These are phyloP conservation scores for Agaricales sp. DNA, from an alignment of 1,284 basidiomycete genomes.

Conservation along the genomic window DNA sequence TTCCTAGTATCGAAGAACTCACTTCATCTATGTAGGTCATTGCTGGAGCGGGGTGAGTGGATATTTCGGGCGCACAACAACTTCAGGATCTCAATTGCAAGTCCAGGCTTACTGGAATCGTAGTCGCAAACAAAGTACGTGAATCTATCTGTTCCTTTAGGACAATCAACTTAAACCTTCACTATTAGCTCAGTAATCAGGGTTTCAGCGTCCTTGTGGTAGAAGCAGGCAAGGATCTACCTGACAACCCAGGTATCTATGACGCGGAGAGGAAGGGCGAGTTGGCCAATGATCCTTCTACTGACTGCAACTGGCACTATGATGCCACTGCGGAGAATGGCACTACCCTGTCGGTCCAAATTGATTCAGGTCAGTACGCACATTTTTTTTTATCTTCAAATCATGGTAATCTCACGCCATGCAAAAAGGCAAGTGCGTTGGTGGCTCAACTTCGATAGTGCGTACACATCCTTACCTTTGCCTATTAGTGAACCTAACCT, in stretches of 20 bases:
- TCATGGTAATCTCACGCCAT: background rate
- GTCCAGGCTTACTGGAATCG: conserved; percentile 2
- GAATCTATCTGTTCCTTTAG: background rate
- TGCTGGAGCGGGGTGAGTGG: conserved; percentile 6
- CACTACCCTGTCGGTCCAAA: background rate
- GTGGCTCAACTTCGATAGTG: conserved; percentile 24
- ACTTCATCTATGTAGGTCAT: conserved; percentile 7
- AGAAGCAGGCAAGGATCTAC: conserved; percentile 4
- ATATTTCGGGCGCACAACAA: background rate
- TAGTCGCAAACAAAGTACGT: conserved; percentile 2
- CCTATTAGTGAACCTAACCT: conserved; percentile 12
- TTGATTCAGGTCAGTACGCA: conserved; percentile 11
- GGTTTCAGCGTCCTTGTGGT: conserved; percentile 4
- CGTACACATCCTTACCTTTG: conserved; percentile 10
- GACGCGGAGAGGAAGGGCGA: background rate
- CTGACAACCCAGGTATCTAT: background rate
- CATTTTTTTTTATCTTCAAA: background rate
- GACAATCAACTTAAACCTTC: background rate
- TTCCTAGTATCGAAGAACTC: too few species aligned
- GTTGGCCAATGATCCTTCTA: conserved; percentile 1
- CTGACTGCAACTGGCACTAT: conserved; percentile 5
- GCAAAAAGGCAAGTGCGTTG: conserved; percentile 18
- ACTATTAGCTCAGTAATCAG: conserved; percentile 1
- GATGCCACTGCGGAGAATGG: conserved; percentile 1
- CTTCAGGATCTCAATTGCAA: too few species aligned